Percentiles rank a stretch among this genome's conserved stretches.
Evolutionary conservation across 768 basidiomycete species (phyloP).

Genomic region (Lactarius pseudohatsudake): DNA sequence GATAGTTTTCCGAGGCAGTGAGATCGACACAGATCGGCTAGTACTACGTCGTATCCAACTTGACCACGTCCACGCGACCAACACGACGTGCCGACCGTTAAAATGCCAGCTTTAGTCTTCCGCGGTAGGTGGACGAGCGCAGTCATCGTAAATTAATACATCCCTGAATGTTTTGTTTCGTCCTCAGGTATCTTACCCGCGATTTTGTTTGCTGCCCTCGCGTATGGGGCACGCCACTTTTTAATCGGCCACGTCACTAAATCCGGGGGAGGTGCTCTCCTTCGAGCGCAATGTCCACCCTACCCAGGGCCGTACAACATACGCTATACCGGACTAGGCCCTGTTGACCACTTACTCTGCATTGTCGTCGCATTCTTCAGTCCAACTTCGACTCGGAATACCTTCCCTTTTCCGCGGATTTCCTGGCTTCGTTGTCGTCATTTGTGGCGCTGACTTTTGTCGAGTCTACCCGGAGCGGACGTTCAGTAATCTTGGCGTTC

Average conservation of each 20-base stretch:
- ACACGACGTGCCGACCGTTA: not conserved
- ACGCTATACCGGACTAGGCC: constrained; percentile 18
- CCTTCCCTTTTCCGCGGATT: constrained; percentile 19
- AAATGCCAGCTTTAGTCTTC: constrained; percentile 8
- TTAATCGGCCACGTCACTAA: constrained; percentile 22
- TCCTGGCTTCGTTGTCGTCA: constrained; percentile 13
- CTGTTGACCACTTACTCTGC: constrained; percentile 18
- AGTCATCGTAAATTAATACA: not conserved
- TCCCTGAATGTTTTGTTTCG: not conserved
- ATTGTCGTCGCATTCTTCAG: constrained; percentile 26
- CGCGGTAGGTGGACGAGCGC: constrained; percentile 10
- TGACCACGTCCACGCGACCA: not conserved
- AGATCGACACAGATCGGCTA: not conserved
- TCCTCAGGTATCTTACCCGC: constrained; percentile 18
- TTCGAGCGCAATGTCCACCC: constrained; percentile 17
- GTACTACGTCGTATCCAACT: not conserved
- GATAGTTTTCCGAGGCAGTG: not conserved
- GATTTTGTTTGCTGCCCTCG: constrained; percentile 20
- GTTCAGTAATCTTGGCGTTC: constrained; percentile 14
- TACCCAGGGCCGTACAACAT: constrained; percentile 21
- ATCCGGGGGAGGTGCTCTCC: constrained; percentile 18
- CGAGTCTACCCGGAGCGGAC: constrained; percentile 21
- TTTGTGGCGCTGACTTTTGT: constrained; percentile 25
- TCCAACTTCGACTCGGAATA: constrained; percentile 7
- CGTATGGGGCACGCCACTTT: constrained; percentile 17